Evolutionary conservation across 352 stramenopile genomes (phyloP).

Genomic region (Phytopythium chamaehyphon): DNA sequence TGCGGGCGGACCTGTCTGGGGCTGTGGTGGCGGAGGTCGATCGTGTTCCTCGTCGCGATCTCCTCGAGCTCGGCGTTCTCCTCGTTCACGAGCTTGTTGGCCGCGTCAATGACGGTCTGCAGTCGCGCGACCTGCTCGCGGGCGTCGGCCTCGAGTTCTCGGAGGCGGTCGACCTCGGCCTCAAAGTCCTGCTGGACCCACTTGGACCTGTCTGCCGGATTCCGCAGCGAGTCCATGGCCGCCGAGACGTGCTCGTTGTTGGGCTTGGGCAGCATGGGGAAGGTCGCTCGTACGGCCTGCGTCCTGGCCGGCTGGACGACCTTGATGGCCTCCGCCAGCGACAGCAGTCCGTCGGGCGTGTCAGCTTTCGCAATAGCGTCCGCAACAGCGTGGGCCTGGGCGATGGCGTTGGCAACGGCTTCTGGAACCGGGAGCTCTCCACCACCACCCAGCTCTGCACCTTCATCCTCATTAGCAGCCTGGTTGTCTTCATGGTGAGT

Average conservation of each 20-base stretch:
- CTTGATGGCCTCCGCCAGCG: constrained; percentile 15
- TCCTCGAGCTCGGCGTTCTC: constrained; percentile 34
- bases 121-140: constrained; percentile 31
- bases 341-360: neutral
- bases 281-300: constrained; percentile 16
- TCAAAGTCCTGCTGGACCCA: constrained; percentile 16
- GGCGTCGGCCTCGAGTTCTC: constrained; percentile 27
- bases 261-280: constrained; percentile 10
- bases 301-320: constrained; percentile 16
- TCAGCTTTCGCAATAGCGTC: neutral
- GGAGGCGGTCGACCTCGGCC: constrained; percentile 30
- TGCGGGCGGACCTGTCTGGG: constrained; percentile 26
- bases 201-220: constrained; percentile 8
- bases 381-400: neutral
- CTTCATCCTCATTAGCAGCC: neutral
- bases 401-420: constrained; percentile 1
- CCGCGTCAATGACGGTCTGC: constrained; percentile 25
- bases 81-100: constrained; percentile 24
- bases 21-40: constrained; percentile 30
- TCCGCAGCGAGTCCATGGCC: constrained; percentile 4
- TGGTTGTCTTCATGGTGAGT: neutral
- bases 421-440: too few species aligned
- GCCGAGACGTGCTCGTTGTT: neutral
- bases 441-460: constrained; percentile 4
- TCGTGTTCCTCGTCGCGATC: constrained; percentile 18